Conservation (phyloP, 306 rosid species). For the Acacia confusa region DNA sequence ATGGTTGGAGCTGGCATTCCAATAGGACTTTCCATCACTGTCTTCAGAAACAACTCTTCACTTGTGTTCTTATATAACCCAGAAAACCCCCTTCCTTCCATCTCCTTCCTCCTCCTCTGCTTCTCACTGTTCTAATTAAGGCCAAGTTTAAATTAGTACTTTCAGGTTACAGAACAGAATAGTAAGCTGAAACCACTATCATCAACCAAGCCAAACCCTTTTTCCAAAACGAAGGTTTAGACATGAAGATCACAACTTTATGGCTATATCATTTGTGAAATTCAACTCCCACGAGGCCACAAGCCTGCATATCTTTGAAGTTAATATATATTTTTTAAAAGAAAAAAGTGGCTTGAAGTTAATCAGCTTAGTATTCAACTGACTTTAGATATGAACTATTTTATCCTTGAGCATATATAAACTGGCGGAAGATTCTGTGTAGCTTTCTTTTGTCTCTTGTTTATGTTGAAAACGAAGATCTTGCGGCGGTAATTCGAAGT, state of each 20-base stretch:
- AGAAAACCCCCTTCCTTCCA: constrained; percentile 87
- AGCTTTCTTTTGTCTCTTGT: constrained; percentile 55
- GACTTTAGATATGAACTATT: constrained; percentile 21
- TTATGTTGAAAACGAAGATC: constrained; percentile 29
- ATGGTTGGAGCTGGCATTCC: constrained; percentile 68
- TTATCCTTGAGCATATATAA: constrained; percentile 15
- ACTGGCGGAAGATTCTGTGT: constrained; percentile 41
- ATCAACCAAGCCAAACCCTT: constrained; percentile 19
- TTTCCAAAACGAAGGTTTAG: constrained; percentile 24
- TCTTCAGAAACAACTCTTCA: constrained; percentile 79
- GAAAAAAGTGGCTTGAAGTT: neutral
- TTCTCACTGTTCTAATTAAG: constrained; percentile 17
- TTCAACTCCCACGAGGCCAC: constrained; percentile 29
- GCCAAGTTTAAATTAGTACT: constrained; percentile 24
- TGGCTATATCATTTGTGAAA: constrained; percentile 13
- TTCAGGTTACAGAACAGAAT: constrained; percentile 33
- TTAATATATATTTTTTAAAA: neutral
- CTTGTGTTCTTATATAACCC: constrained; percentile 78
- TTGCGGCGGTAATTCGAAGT: constrained; percentile 38
- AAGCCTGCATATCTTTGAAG: constrained; percentile 20
- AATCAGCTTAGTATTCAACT: constrained; percentile 1
- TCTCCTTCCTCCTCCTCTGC: constrained; percentile 30
- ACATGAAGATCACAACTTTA: constrained; percentile 4
- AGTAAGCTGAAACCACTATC: constrained; percentile 29
- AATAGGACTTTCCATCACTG: constrained; percentile 72